phyloP scores from a whole-genome alignment of 768 basidiomycete genomes.

The Boletus huronensis region DNA sequence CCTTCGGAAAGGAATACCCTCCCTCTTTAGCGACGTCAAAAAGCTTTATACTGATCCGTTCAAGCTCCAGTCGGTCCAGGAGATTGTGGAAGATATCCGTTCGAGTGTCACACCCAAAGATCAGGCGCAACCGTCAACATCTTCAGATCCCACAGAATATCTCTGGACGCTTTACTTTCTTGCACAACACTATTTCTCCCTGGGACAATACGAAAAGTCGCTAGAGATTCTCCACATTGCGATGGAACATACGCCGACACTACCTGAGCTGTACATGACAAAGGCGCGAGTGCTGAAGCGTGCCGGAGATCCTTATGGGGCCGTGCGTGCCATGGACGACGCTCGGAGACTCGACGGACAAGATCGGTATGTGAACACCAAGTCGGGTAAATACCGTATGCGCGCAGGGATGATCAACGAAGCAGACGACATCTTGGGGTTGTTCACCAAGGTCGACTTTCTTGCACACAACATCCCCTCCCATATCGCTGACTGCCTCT shows the following conservation, averaged over 20 bases:
- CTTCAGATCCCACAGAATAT: conserved; percentile 67
- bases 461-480: neutral
- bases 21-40: conserved; percentile 90
- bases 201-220: conserved; percentile 45
- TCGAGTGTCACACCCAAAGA: conserved; percentile 35
- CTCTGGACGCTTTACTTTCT: conserved; percentile 97
- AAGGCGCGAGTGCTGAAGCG: conserved; percentile 85
- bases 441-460: conserved; percentile 84
- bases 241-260: conserved; percentile 82
- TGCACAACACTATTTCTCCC: conserved; percentile 79
- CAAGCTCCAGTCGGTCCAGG: conserved; percentile 69
- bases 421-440: conserved; percentile 67
- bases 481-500: conserved; percentile 6
- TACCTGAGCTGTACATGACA: conserved; percentile 85
- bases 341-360: conserved; percentile 87
- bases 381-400: conserved; percentile 86
- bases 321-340: conserved; percentile 72
- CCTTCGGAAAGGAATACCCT: conserved; percentile 85
- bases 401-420: conserved; percentile 77
- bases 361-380: conserved; percentile 93
- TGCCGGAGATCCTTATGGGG: conserved; percentile 73
- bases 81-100: conserved; percentile 56
- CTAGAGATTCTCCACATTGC: conserved; percentile 63
- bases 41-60: conserved; percentile 62
- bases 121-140: conserved; percentile 21